These are phyloP conservation scores for Lepidopterella palustris DNA, from an alignment of 495 filamentous ascomycete species.

Conservation along the genomic window DNA sequence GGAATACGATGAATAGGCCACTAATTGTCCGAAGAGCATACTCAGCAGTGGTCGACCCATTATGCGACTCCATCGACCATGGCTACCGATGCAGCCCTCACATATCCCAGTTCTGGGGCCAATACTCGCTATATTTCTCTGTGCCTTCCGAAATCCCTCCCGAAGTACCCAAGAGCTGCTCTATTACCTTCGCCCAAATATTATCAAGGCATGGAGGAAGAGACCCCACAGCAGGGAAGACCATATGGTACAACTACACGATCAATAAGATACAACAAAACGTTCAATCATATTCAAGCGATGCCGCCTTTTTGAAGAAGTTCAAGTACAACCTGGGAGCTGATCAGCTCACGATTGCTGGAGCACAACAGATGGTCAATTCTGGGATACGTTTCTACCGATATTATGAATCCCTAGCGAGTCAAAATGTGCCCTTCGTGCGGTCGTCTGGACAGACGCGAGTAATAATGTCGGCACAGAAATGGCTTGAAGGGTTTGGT, in stretches of 20 bases:
- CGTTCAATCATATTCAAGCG: conserved; percentile 49
- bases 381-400: conserved; percentile 68
- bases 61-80: conserved; percentile 45
- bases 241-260: conserved; percentile 17
- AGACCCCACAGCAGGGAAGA: conserved; percentile 63
- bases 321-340: conserved; percentile 69
- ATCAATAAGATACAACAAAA: conserved; percentile 50
- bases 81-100: conserved; percentile 58
- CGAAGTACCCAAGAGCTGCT: conserved; percentile 54
- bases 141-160: conserved; percentile 56
- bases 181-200: conserved; percentile 69
- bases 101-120: conserved; percentile 71
- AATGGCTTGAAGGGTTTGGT: conserved; percentile 68
- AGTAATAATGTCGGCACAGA: conserved; percentile 65
- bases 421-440: conserved; percentile 56
- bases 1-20: conserved; percentile 1
- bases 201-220: conserved; percentile 81
- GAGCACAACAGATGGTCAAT: conserved; percentile 64
- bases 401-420: conserved; percentile 57
- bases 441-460: conserved; percentile 63
- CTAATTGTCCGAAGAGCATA: conserved; percentile 10
- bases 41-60: conserved; percentile 3
- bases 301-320: conserved; percentile 55
- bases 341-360: conserved; percentile 67
- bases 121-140: conserved; percentile 77